These are phyloP conservation scores for Metschnikowia lachancei DNA, from an alignment of 805 yeast species.

Conservation along the genomic window DNA sequence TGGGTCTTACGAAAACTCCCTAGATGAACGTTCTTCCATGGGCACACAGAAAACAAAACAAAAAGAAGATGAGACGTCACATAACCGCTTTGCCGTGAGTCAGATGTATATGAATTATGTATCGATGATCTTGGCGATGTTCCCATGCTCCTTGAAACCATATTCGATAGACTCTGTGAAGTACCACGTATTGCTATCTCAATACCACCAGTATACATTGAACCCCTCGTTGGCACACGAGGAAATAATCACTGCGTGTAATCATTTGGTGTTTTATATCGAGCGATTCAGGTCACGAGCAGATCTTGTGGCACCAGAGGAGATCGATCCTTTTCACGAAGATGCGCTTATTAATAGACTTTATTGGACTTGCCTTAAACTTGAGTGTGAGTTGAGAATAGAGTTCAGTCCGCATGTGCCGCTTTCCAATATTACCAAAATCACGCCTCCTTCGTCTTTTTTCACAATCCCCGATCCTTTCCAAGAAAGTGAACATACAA, in stretches of 20 bases:
- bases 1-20: constrained; percentile 26
- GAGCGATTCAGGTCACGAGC: constrained; percentile 16
- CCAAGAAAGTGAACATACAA: constrained; percentile 19
- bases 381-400: constrained; percentile 35
- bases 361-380: constrained; percentile 38
- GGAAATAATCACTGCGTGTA: constrained; percentile 26
- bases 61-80: neutral
- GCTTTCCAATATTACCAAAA: constrained; percentile 30
- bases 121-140: constrained; percentile 20
- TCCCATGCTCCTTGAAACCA: constrained; percentile 21
- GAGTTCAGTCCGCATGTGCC: constrained; percentile 37
- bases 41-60: neutral
- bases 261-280: constrained; percentile 31
- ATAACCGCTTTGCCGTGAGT: constrained; percentile 25
- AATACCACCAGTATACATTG: constrained; percentile 27
- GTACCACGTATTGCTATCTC: constrained; percentile 26
- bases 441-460: constrained; percentile 32
- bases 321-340: constrained; percentile 5
- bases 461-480: constrained; percentile 31
- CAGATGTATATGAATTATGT: constrained; percentile 25
- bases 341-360: constrained; percentile 28
- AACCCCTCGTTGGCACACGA: constrained; percentile 29
- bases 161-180: constrained; percentile 21
- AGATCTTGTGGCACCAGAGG: neutral
- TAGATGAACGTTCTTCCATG: constrained; percentile 25